Base-by-base conservation (phyloP, 345 rosid genomes). In the Schrenkiella parvula region DNA sequence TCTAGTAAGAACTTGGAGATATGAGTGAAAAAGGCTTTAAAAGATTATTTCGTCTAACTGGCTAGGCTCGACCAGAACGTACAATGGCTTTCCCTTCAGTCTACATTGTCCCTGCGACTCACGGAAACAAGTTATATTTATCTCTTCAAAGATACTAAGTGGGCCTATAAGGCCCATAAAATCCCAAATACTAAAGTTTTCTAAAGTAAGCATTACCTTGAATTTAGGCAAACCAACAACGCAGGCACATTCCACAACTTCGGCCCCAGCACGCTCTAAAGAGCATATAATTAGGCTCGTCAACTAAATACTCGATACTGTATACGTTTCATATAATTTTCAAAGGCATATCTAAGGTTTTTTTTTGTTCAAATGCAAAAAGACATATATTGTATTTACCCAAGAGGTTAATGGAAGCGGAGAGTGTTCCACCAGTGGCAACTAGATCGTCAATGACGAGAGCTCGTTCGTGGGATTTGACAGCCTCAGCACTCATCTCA, bases 341-440 rank as follows among this genome's bases (percentile, higher is more conserved):
- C 4, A 6, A 12, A 10, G 52, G 28, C 14, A 19, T 53, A 25
- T 7, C 6, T 32, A 12, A 2, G 1, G 48, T 52, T 19, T 18
- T 42, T 19, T 28, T 31, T 5, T 5, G 6, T 7, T 6, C 43
- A 26, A 3, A 2, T 1, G 1, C 0, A 42, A 22, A 8, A 11
- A 0, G 1, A 19, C 15, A 4, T 13, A 50, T 7, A 9, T 21
- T 17, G 3, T 12, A 19, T 66, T 31, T 82, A 93, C 98, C 98
- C 73, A 93, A 47, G 39, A 93, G 91, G 48, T 79, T 83, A 44
- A 93, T 89, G 8, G 96, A 96, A 28, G 98, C 98, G 1, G 92
- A 87, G 42, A 93, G 81, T 9, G 97, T 91, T 38, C 98, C 97
- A 7, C 98, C 98, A 0, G 98, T 93, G 31, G 97, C 97, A 5